Evolutionary conservation across 2,329 filamentous ascomycete species (phyloP), one percentile per base, ranked within the genome.

Genomic region (Alternaria angustiovoidea): DNA sequence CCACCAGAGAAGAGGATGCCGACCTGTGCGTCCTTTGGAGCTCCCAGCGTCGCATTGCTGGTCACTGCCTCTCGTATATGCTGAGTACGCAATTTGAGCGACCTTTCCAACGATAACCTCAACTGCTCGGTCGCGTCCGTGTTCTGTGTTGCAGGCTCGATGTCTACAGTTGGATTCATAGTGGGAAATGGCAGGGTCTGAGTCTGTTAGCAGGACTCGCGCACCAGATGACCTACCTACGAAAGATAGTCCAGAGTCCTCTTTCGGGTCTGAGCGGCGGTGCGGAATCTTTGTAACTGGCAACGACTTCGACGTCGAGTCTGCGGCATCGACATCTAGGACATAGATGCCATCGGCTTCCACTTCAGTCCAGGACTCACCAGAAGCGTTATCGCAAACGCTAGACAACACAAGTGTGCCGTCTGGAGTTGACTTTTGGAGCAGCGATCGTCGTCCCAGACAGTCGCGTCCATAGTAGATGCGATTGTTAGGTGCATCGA

Each of bases 1-100:
- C 95, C 95, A 2, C 95, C 95, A 0, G 95, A 99, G 77, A 98
- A 99, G 0, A 99, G 82, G 1, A 99, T 84, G 0, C 93, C 93
- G 14, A 97, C 78, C 55, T 85, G 85, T 18, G 86, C 82, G 64
- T 69, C 62, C 49, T 57, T 30, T 5, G 59, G 24, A 1, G 24
- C 32, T 11, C 43, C 30, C 12, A n/a, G 44, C 12, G 28, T 46
- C 2, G 8, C 28, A 30, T 16, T 57, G 1, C 7, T 59, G 12
- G 34, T 34, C 7, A 71, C 39, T 5, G 74, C 72, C 57, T 77
- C 67, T 14, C 68, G 62, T 11, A 78, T 70, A 51, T 75, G 71
- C 42, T 70, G 66, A n/a, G 67, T 67, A 38, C 92, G 87, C 7
- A 89, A 74, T 57, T 82, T 82, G 7, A 96, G 78, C 5, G 92